Evolutionary conservation across 1,284 basidiomycete species (phyloP).

Genomic region (Phlebopus sp.): DNA sequence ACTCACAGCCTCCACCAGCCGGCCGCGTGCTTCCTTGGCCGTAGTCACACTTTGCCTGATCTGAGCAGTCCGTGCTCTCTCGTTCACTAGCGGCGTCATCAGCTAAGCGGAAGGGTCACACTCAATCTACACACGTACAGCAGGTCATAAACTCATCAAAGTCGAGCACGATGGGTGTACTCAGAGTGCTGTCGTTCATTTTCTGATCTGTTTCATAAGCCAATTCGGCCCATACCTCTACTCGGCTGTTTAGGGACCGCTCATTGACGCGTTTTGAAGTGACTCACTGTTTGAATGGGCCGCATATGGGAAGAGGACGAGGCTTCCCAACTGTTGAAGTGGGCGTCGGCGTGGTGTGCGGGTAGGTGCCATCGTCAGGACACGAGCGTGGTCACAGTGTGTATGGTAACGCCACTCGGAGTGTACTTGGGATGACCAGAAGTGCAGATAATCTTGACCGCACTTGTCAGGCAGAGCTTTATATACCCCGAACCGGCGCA

Average conservation of each 20-base stretch:
- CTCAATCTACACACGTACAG: constrained; percentile 13
- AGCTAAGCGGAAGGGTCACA: background rate
- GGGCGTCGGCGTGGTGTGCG: constrained; percentile 10
- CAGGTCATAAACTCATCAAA: constrained; percentile 28
- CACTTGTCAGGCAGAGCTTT: too few species aligned
- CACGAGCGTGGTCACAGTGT: background rate
- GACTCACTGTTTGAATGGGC: constrained; percentile 29
- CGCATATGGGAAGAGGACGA: constrained; percentile 19
- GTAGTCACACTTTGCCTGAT: constrained; percentile 23
- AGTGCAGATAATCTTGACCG: too few species aligned
- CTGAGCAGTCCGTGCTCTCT: constrained; percentile 22
- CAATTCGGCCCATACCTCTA: constrained; percentile 28
- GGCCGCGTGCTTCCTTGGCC: background rate
- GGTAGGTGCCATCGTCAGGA: constrained; percentile 22
- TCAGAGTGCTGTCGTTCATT: constrained; percentile 1
- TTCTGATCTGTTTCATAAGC: constrained; percentile 24
- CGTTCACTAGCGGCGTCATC: constrained; percentile 17
- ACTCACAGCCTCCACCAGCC: background rate
- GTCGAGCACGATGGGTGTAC: constrained; percentile 19
- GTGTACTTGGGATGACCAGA: too few species aligned
- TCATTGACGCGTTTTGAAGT: background rate
- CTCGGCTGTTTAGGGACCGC: background rate
- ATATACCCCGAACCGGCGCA: too few species aligned
- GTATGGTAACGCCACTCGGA: background rate
- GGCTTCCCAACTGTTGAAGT: constrained; percentile 22